These are phyloP conservation scores for Oldenlandia corymbosa DNA, from an alignment of 257 asterid species.

Conservation along the genomic window DNA sequence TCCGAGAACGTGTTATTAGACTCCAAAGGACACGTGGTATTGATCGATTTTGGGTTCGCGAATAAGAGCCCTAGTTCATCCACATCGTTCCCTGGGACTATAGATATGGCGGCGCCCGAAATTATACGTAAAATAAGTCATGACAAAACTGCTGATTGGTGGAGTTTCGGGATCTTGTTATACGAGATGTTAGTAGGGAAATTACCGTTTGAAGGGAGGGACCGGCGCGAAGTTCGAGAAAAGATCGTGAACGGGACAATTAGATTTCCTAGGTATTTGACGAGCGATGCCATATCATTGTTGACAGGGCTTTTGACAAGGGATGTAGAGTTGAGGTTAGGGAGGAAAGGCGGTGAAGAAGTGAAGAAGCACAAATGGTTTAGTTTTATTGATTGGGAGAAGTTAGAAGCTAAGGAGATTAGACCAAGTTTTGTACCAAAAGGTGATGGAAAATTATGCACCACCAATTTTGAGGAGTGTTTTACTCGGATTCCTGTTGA, in stretches of 20 bases:
- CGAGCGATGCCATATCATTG: constrained; percentile 68
- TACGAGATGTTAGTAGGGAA: constrained; percentile 74
- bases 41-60: constrained; percentile 74
- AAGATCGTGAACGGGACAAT: constrained; percentile 60
- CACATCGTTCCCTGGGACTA: constrained; percentile 73
- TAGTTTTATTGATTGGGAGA: constrained; percentile 60
- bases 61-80: constrained; percentile 51
- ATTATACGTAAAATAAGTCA: constrained; percentile 59
- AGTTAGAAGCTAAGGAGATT: constrained; percentile 51
- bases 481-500: too few species aligned
- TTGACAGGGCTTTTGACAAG: constrained; percentile 66
- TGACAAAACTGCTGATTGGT: constrained; percentile 78
- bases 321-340: constrained; percentile 52
- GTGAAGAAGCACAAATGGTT: constrained; percentile 64
- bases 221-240: constrained; percentile 53
- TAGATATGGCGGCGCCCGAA: constrained; percentile 81
- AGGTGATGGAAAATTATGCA: constrained; percentile 55
- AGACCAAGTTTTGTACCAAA: constrained; percentile 60
- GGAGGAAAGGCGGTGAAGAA: constrained; percentile 44
- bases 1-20: constrained; percentile 74
- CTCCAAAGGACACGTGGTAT: constrained; percentile 66
- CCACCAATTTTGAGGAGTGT: constrained; percentile 55
- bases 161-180: constrained; percentile 72
- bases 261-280: constrained; percentile 53
- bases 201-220: constrained; percentile 60